These are phyloP conservation scores for Fusarium aywerte DNA, from an alignment of 2,329 filamentous ascomycete species.

Conservation along the genomic window DNA sequence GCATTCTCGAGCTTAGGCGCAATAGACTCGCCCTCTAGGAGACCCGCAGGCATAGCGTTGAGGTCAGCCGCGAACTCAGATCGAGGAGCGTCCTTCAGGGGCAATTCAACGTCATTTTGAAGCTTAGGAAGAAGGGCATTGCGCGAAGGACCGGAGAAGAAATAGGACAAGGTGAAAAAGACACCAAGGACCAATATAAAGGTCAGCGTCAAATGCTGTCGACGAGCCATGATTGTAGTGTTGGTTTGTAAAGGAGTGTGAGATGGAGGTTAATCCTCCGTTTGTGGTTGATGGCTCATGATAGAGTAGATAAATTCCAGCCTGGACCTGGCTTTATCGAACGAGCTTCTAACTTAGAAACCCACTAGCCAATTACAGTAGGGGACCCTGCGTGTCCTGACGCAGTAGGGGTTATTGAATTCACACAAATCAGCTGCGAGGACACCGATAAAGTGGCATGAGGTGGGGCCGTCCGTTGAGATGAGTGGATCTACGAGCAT, in stretches of 20 bases:
- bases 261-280: constrained; percentile 42
- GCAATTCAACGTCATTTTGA: constrained; percentile 38
- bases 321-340: constrained; percentile 32
- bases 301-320: constrained; percentile 32
- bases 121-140: constrained; percentile 31
- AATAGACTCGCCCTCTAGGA: constrained; percentile 76
- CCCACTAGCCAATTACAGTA: constrained; percentile 30
- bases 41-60: constrained; percentile 55
- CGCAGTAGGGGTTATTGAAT: constrained; percentile 12
- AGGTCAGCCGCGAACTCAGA: constrained; percentile 54
- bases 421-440: constrained; percentile 15
- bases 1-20: constrained; percentile 86
- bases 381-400: constrained; percentile 32
- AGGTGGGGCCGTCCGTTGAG: constrained; percentile 38
- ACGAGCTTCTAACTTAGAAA: constrained; percentile 29
- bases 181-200: constrained; percentile 65
- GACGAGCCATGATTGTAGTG: constrained; percentile 59
- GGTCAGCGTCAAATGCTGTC: constrained; percentile 63
- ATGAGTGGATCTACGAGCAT: constrained; percentile 24
- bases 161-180: constrained; percentile 68
- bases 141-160: constrained; percentile 61
- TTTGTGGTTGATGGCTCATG: constrained; percentile 37
- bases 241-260: constrained; percentile 28
- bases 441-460: constrained; percentile 30
- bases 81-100: constrained; percentile 44